These are phyloP conservation scores for Yamadazyma ubonensis DNA, from an alignment of 805 yeast species.

Conservation along the genomic window DNA sequence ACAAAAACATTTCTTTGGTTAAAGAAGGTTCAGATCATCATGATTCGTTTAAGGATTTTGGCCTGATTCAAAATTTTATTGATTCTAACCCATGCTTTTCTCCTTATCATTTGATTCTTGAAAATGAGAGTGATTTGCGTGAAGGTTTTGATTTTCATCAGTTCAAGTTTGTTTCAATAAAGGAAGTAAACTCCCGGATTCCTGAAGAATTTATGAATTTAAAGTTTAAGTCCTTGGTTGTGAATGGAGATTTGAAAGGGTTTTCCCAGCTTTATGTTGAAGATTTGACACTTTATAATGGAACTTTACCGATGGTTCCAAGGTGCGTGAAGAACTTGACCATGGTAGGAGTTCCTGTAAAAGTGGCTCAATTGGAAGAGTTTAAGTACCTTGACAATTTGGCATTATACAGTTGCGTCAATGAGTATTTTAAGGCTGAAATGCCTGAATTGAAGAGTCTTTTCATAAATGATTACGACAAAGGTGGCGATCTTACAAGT, in stretches of 20 bases:
- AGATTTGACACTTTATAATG: slow-evolving; percentile 2
- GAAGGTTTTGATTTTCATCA: slow-evolving; percentile 6
- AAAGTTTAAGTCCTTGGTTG: neutral
- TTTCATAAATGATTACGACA: slow-evolving; percentile 7
- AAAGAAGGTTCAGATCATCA: neutral
- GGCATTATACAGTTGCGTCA: slow-evolving; percentile 2
- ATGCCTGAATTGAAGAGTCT: slow-evolving; percentile 7
- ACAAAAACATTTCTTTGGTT: neutral
- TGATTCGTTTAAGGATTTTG: neutral
- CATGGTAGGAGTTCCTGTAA: slow-evolving; percentile 1
- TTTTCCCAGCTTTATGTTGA: neutral
- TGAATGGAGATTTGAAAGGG: neutral
- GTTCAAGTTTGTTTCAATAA: slow-evolving; percentile 8
- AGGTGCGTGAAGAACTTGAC: slow-evolving; percentile 1
- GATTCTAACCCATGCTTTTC: slow-evolving; percentile 1
- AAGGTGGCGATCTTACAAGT: slow-evolving; percentile 9
- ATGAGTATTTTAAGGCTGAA: slow-evolving; percentile 5
- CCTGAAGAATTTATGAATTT: neutral
- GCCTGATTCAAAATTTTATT: slow-evolving; percentile 2
- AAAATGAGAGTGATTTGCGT: neutral
- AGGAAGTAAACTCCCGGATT: neutral
- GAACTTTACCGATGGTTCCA: neutral
- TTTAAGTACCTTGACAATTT: slow-evolving; percentile 6
- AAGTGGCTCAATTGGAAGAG: neutral
- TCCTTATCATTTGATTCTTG: slow-evolving; percentile 7